A percentile compares a stretch with the other conserved stretches of the same genome.
These are phyloP conservation scores for Diplosphaera chodatii DNA, from an alignment of 139 green algal species.

Conservation along the genomic window DNA sequence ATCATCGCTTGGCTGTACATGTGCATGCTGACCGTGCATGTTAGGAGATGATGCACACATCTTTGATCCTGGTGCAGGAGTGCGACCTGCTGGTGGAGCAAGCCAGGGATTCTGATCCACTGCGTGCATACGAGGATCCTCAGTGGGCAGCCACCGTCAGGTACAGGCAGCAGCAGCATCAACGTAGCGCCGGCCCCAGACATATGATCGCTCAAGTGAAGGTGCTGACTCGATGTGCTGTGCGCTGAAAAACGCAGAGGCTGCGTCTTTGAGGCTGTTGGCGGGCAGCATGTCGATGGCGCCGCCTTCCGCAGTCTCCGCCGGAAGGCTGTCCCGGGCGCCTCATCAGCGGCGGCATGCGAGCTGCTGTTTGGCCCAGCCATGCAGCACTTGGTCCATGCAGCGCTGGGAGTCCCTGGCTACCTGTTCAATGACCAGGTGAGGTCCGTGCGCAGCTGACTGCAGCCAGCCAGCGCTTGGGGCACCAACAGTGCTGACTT, in stretches of 20 bases:
- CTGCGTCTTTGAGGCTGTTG: constrained; percentile 13
- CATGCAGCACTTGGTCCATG: constrained; percentile 2
- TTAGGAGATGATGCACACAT: no score
- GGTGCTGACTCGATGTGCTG: neutral
- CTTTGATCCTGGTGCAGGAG: no score
- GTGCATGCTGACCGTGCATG: no score
- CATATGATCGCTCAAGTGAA: neutral
- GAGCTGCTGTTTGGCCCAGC: constrained; percentile 9
- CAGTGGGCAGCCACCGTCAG: no score
- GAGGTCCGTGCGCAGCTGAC: neutral
- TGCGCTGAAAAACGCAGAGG: neutral
- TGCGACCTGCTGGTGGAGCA: no score
- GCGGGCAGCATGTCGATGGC: neutral
- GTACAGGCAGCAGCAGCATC: no score
- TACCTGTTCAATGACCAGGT: constrained; percentile 29
- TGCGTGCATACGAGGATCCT: no score
- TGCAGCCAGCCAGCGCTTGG: no score
- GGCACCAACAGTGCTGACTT: no score
- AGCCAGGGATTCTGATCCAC: no score
- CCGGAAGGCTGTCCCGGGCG: neutral
- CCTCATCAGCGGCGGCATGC: neutral
- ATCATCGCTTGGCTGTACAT: no score
- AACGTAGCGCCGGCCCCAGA: no score
- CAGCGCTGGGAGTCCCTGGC: constrained; percentile 7
- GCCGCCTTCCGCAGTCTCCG: neutral